These are phyloP conservation scores for Termitomyces sp. DNA, from an alignment of 768 basidiomycete genomes.

Conservation along the genomic window DNA sequence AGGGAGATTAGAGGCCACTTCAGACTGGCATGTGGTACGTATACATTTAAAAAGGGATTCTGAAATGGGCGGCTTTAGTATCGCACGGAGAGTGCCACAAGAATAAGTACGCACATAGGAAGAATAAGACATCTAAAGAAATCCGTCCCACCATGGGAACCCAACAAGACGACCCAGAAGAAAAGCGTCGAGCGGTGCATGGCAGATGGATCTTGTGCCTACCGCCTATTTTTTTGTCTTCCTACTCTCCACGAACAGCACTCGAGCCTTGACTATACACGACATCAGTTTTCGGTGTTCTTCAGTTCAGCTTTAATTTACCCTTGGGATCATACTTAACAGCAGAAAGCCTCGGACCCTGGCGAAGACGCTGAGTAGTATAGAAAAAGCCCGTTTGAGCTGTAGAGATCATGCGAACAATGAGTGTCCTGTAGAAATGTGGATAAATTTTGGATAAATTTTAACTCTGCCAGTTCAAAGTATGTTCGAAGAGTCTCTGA, in stretches of 20 bases:
- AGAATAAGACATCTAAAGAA: neutral
- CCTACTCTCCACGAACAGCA: conserved; percentile 75
- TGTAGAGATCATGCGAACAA: conserved; percentile 85
- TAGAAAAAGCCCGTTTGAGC: conserved; percentile 93
- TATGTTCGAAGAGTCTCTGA: conserved; percentile 15
- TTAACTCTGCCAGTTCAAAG: neutral
- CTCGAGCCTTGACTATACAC: conserved; percentile 55
- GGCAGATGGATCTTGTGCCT: neutral
- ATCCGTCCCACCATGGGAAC: neutral
- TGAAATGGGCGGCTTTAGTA: neutral
- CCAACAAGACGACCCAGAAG: neutral
- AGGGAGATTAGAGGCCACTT: neutral
- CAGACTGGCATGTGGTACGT: neutral
- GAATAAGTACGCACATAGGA: neutral
- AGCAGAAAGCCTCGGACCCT: conserved; percentile 77
- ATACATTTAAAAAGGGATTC: neutral
- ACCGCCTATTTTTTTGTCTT: conserved; percentile 56
- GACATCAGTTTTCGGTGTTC: neutral
- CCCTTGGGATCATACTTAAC: conserved; percentile 90
- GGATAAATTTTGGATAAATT: neutral
- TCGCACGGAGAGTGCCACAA: neutral
- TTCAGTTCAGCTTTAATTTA: conserved; percentile 27
- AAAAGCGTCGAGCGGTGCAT: neutral
- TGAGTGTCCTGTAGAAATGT: conserved; percentile 50
- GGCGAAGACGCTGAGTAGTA: conserved; percentile 70